Evolutionary conservation across 352 stramenopile genomes (phyloP).

Genomic region (Detonula confervacea): DNA sequence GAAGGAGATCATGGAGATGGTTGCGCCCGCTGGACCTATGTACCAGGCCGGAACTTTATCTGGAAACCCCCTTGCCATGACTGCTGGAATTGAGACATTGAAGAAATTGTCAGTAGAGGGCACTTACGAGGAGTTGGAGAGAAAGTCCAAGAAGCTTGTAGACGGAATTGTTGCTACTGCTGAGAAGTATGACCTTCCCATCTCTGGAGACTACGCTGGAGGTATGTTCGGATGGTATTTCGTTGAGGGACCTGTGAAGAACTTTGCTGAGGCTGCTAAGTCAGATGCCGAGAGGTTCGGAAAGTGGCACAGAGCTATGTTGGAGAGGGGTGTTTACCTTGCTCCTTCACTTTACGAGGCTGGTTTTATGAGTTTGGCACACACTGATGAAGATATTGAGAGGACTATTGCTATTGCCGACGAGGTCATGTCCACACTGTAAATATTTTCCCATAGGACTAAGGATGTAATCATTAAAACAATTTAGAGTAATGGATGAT

Average conservation of each 20-base stretch:
- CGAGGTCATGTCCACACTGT: constrained; percentile 87
- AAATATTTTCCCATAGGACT: constrained; percentile 70
- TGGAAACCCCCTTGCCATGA: constrained; percentile 90
- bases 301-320: constrained; percentile 90
- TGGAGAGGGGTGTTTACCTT: constrained; percentile 89
- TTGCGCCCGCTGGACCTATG: constrained; percentile 89
- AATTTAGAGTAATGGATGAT: constrained; percentile 9
- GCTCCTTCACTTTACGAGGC: constrained; percentile 90
- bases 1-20: constrained; percentile 90
- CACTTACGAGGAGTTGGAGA: constrained; percentile 87
- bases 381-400: constrained; percentile 90
- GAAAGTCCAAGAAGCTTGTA: constrained; percentile 86
- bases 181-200: constrained; percentile 86
- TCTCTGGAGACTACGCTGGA: constrained; percentile 84
- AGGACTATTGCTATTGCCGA: constrained; percentile 88
- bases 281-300: constrained; percentile 87
- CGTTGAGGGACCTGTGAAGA: constrained; percentile 87
- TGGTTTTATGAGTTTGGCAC: constrained; percentile 89
- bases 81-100: constrained; percentile 87
- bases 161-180: constrained; percentile 85
- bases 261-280: constrained; percentile 86
- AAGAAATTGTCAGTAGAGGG: constrained; percentile 84
- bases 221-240: constrained; percentile 92
- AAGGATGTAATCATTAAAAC: not conserved
- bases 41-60: constrained; percentile 90